Base-by-base conservation (phyloP, 257 asterid genomes). In the Nicotiana tabacum region DNA sequence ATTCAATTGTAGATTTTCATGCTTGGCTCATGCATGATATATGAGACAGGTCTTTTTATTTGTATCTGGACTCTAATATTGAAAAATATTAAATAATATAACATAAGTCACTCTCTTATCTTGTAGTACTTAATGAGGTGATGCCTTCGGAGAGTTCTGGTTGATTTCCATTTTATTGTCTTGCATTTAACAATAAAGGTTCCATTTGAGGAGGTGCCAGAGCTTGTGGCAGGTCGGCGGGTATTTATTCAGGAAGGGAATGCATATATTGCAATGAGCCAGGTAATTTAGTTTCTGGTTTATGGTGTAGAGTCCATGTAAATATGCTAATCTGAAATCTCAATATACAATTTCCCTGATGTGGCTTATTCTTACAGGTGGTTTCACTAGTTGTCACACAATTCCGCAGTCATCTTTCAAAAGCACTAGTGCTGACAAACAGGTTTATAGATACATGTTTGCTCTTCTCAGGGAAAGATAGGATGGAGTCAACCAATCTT, bases 181-280 rank as follows among this genome's bases (percentile, higher is more conserved):
- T 74, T 74, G 64, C 78, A 56, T 82, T 58, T 69, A 68, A 64
- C 65, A 27, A 83, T 89, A 70, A 86, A 96, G 99, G 99, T 93
- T 77, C 99, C 99, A 74, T 94, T 96, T 89, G 98, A 94, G 89
- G 94, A 90, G 93, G 99, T 96, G 87, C 96, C 96, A 9, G 98
- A 96, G 80, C 97, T 94, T 83, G 99, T 94, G 77, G 96, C 95
- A 12, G 86, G 72, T 85, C 98, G 98, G 4, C 84, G 95, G 80
- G 99, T 94, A 68, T 93, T 85, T 88, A 86, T 96, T 68, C 88
- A 83, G 70, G 94, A 94, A 86, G 99, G 99, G 48, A 81, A 88
- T 83, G 99, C 99, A 46, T 96, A 94, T 88, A 96, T 94, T 83
- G 98, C 97, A 70, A 91, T 81, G 92, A 91, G 81, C 85, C 98